Base-by-base conservation (phyloP, 257 asterid species). In the Vinca minor region DNA sequence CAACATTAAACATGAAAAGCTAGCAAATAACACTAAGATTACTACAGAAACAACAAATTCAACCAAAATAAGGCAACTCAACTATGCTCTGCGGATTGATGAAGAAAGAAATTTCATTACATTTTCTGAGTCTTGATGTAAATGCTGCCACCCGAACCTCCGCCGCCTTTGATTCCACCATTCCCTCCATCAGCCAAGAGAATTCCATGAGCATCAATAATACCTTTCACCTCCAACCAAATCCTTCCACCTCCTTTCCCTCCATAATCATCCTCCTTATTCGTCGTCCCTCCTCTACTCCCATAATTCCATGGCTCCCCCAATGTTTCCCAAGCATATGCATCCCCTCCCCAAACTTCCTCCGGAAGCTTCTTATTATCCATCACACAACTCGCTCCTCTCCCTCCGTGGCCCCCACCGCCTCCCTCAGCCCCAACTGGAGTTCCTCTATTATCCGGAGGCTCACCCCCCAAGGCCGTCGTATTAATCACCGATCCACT, bases 111-210 rank as follows among this genome's bases (percentile, higher is more conserved):
- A 71, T 18, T 71, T 67, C 60, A 59, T 76, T 90, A 90, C 97
- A 85, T 90, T 82, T 80, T 84, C 47, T 42, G 66, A 1, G 95
- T 66, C 82, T 76, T 81, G 84, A 90, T 79, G 74, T 71, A 84
- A 70, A 90, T 71, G 75, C 95, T 90, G 65, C 97, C 97, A 23
- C 95, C 97, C 7, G 97, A 87, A 28, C 97, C 97, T 62, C 95
- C 97, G 44, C 97, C 95, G 6, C 97, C 97, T 78, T 81, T 85
- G 63, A 85, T 62, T 55, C 95, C 95, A 4, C 92, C 88, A 69
- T 85, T 87, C 28, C 97, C 97, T 13, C 97, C 97, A 72, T 85
- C 87, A 0, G 97, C 94, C 84, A 83, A 69, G 55, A 89, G 76
- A 72, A 63, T 44, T 28, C 92, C 97, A 2, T 59, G 26, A 49